Percentiles rank a stretch among this genome's conserved stretches.
Evolutionary conservation across 192 early-diverging fungal genomes (phyloP).

Genomic region (Backusella circina): DNA sequence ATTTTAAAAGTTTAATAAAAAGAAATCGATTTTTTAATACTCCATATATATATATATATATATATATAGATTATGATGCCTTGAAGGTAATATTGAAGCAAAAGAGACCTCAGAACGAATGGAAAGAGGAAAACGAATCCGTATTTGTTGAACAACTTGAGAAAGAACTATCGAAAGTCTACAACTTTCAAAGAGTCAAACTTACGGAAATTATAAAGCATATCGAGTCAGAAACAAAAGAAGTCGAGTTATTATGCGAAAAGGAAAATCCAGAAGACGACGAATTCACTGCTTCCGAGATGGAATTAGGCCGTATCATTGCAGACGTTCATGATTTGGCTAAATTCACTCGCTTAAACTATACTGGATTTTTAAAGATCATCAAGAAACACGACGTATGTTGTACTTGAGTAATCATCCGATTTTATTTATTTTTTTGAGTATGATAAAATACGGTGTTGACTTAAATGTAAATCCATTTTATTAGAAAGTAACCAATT

Average conservation of each 20-base stretch:
- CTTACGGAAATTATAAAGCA: conserved; percentile 67
- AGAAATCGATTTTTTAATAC: background rate
- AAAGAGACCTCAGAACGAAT: conserved; percentile 49
- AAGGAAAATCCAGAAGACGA: conserved; percentile 43
- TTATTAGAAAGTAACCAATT: conserved; percentile 79
- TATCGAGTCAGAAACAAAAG: conserved; percentile 60
- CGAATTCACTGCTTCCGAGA: conserved; percentile 61
- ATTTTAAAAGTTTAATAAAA: background rate
- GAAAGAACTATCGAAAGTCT: conserved; percentile 90
- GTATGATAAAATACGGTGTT: too few species aligned
- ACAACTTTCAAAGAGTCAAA: conserved; percentile 72
- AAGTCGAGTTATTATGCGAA: conserved; percentile 55
- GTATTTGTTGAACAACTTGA: conserved; percentile 84
- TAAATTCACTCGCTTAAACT: conserved; percentile 80
- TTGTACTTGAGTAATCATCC: background rate
- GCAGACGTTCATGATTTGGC: conserved; percentile 80
- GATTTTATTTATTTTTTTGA: background rate
- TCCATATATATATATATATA: background rate
- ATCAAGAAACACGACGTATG: conserved; percentile 95
- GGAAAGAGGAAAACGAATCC: conserved; percentile 82
- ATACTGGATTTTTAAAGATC: conserved; percentile 86
- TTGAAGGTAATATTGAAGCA: conserved; percentile 82
- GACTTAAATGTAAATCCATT: background rate
- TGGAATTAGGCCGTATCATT: conserved; percentile 71
- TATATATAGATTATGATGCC: conserved; percentile 60